A percentile compares a stretch with the other conserved stretches of the same genome.
Evolutionary conservation across 2,329 filamentous ascomycete species (phyloP).

Genomic region (Aspergillus tamarii): DNA sequence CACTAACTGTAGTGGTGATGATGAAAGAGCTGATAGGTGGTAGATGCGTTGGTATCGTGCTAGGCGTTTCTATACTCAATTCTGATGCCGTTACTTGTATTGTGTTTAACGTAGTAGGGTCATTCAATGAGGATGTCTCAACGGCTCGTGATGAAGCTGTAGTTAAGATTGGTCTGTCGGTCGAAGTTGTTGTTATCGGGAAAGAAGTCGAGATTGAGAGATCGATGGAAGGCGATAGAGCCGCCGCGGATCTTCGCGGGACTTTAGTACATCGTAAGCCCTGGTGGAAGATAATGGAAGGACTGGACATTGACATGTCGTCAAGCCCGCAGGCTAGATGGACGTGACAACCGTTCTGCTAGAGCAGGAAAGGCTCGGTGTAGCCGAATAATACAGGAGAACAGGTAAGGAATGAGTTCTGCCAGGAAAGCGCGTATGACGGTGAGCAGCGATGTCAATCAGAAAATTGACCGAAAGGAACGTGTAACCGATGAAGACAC

Average conservation of each 20-base stretch:
- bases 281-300: slow-evolving; percentile 26
- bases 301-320: slow-evolving; percentile 33
- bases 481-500: neutral
- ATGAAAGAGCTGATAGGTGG: neutral
- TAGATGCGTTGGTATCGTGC: neutral
- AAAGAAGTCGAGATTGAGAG: slow-evolving; percentile 5
- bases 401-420: neutral
- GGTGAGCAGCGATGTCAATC: neutral
- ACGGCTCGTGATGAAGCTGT: slow-evolving; percentile 3
- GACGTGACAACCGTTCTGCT: slow-evolving; percentile 7
- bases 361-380: slow-evolving; percentile 7
- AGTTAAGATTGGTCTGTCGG: neutral
- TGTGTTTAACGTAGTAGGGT: slow-evolving; percentile 1
- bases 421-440: neutral
- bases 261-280: slow-evolving; percentile 31
- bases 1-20: neutral
- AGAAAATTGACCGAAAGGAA: neutral
- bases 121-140: neutral
- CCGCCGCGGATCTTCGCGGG: slow-evolving; percentile 21
- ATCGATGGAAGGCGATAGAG: slow-evolving; percentile 12
- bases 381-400: neutral
- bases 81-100: neutral
- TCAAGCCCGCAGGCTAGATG: slow-evolving; percentile 21
- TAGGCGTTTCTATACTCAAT: neutral
- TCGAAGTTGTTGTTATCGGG: slow-evolving; percentile 6